Base-by-base conservation (phyloP, 2,329 filamentous ascomycete genomes). In the Sclerotinia borealis region DNA sequence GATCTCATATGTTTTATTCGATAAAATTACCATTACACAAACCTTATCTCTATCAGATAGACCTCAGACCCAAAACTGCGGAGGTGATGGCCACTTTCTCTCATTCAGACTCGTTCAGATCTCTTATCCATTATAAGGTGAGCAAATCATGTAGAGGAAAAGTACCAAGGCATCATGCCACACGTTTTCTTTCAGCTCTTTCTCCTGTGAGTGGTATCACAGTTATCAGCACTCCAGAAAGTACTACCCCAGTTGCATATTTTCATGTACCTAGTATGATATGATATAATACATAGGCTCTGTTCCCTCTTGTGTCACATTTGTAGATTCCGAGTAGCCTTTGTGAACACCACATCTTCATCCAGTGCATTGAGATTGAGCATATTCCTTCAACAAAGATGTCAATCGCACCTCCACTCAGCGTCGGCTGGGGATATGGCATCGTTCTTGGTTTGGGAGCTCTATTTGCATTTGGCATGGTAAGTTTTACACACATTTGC, bases 381-480 rank as follows among this genome's bases (percentile, higher is more conserved):
- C 25, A 36, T 48, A 15, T 27, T 13, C 17, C 10, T 36, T 59
- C n/a, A 29, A 29, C 31, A 58, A 71, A 64, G 2, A 74, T 74
- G 72, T 47, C 73, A 17, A 72, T 74, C 50, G 68, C 68, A 31
- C 72, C 72, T 47, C 72, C 73, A 50, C 68, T 75, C 29, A 72
- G 61, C 51, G 59, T 66, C 67, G 81, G 79, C 43, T 85, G 83
- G 73, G 85, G 85, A 65, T 87, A 87, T 83, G 85, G 84, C 52
- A 83, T 88, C 63, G 80, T 88, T 61, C 73, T 87, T 48, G 85
- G 73, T 36, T 61, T 87, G 34, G 85, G 85, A 34, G 84, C 85
- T 71, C 77, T 83, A 7, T 88, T 88, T 74, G 83, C 85, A 17
- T 77, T 87, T 70, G 80, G 83, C 41, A 88, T 88, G 85, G 87